phyloP scores from a whole-genome alignment of 305 asterid genomes.

The Coffea humblotiana region DNA sequence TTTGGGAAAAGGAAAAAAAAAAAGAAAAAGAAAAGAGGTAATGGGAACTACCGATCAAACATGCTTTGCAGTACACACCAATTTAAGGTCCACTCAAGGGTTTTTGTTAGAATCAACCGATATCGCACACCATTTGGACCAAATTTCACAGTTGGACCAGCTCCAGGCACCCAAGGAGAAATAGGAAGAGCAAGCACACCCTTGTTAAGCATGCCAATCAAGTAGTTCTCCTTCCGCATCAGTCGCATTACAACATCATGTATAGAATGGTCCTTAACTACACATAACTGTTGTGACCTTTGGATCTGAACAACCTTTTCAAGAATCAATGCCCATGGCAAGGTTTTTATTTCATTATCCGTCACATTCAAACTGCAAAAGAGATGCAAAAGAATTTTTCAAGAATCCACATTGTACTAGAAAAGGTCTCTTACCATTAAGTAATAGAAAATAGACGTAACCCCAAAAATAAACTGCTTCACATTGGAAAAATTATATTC shows the following conservation, averaged over 20 bases:
- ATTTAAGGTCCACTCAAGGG: constrained; percentile 94
- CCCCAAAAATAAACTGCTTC: neutral
- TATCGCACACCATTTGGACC: constrained; percentile 49
- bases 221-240: constrained; percentile 96
- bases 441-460: neutral
- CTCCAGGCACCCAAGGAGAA: constrained; percentile 81
- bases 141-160: constrained; percentile 53
- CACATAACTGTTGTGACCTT: constrained; percentile 58
- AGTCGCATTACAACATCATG: constrained; percentile 89
- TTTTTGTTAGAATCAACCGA: constrained; percentile 75
- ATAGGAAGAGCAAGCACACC: constrained; percentile 92
- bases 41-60: constrained; percentile 78
- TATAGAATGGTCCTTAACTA: constrained; percentile 80
- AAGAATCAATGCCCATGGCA: constrained; percentile 89
- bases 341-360: constrained; percentile 87
- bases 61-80: constrained; percentile 95
- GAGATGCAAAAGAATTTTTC: neutral
- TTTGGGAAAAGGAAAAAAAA: constrained; percentile 8
- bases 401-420: neutral
- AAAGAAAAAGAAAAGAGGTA: neutral
- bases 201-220: constrained; percentile 98
- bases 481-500: neutral
- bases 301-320: constrained; percentile 80
- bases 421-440: neutral
- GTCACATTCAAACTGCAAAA: constrained; percentile 75